Conservation (phyloP, 768 basidiomycete species). For the Kockovaella imperatae region DNA sequence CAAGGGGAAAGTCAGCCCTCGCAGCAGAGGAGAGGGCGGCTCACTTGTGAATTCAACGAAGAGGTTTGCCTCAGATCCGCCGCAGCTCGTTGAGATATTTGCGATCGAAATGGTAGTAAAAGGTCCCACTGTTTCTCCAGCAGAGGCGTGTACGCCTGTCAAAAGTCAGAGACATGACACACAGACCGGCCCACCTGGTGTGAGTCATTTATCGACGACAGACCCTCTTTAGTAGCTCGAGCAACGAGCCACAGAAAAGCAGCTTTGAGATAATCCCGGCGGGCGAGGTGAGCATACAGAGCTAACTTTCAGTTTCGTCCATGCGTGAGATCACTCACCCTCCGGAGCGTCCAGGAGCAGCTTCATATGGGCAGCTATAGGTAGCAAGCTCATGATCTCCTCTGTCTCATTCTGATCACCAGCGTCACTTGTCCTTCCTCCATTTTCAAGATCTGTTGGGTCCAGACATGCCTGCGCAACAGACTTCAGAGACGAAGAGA, state of each 20-base stretch:
- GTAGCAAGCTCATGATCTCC: constrained; percentile 32
- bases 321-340: constrained; percentile 48
- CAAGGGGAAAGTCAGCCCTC: no score
- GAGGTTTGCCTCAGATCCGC: no score
- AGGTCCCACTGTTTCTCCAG: constrained; percentile 90
- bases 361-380: constrained; percentile 76
- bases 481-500: constrained; percentile 26
- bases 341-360: constrained; percentile 87
- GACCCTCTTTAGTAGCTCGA: constrained; percentile 70
- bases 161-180: constrained; percentile 46
- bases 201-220: no score
- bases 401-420: constrained; percentile 15
- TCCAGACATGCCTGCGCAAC: constrained; percentile 29
- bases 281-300: constrained; percentile 76
- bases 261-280: constrained; percentile 68
- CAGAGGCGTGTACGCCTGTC: constrained; percentile 77
- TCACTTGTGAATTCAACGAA: no score
- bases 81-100: constrained; percentile 82
- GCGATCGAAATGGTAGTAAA: constrained; percentile 73
- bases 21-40: no score
- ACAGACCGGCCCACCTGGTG: no score
- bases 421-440: constrained; percentile 13
- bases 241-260: constrained; percentile 81
- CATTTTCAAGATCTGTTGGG: constrained; percentile 22
- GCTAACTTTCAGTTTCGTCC: no score